Percentiles rank a stretch among this genome's conserved stretches.
These are phyloP conservation scores for Testicularia cyperi DNA, from an alignment of 1,284 basidiomycete species.

Conservation along the genomic window DNA sequence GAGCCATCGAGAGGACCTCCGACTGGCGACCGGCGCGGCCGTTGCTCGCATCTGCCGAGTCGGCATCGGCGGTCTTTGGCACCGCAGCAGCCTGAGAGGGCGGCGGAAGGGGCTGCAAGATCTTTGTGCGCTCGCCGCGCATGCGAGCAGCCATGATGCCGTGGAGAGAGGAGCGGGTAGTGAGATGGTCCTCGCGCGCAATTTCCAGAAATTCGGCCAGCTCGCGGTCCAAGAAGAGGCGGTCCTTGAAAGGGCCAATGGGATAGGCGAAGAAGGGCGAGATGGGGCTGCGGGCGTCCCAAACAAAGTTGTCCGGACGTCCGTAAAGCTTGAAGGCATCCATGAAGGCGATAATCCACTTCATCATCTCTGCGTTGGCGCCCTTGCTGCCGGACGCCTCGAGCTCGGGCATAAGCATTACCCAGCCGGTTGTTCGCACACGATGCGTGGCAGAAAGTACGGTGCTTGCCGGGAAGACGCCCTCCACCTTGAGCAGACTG, in stretches of 20 bases:
- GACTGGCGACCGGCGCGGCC: neutral
- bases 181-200: slow-evolving; percentile 67
- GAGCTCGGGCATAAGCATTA: slow-evolving; percentile 61
- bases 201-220: slow-evolving; percentile 76
- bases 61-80: neutral
- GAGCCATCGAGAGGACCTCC: neutral
- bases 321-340: slow-evolving; percentile 60
- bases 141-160: slow-evolving; percentile 58
- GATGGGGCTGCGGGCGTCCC: slow-evolving; percentile 63
- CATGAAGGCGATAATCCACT: slow-evolving; percentile 76
- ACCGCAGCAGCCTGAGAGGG: slow-evolving; percentile 14
- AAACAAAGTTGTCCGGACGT: slow-evolving; percentile 45
- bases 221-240: slow-evolving; percentile 86
- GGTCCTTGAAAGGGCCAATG: slow-evolving; percentile 62
- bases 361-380: slow-evolving; percentile 76
- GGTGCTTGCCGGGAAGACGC: slow-evolving; percentile 44
- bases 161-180: slow-evolving; percentile 46
- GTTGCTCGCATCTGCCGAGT: neutral
- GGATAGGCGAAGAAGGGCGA: slow-evolving; percentile 60
- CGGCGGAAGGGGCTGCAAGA: slow-evolving; percentile 53
- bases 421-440: slow-evolving; percentile 61
- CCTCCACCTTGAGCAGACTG: slow-evolving; percentile 58
- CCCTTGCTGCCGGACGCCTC: slow-evolving; percentile 71
- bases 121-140: slow-evolving; percentile 55
- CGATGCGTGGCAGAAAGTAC: slow-evolving; percentile 66